Evolutionary conservation across 1,139 yeast species (phyloP), one percentile per base, ranked within the genome.

Genomic region (Magnusiomyces suaveolens): DNA sequence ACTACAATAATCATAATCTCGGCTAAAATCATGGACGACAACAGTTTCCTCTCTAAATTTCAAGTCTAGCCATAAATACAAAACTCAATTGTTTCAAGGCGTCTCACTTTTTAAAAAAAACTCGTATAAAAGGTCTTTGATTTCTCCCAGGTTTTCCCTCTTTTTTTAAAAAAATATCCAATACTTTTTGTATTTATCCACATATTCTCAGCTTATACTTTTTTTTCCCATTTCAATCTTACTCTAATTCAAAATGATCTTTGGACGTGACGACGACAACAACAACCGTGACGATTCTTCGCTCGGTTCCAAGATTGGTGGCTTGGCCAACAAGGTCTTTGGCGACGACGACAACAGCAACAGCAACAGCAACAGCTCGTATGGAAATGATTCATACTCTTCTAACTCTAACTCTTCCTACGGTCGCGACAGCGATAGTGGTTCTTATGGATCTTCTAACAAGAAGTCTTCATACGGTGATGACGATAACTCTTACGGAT

Each of bases 371-470:
- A 36, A 36, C 41, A 36, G 41, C 41, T 36, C 41, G 16, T 36
- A 36, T n/a, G 41, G 41, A 36, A 36, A 36, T 18, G 18, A 36
- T 36, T 10, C 41, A 36, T n/a, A 36, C 41, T 36, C 18, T 36
- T 36, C 41, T 36, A 36, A n/a, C 18, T 36, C 41, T n/a, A 36
- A n/a, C 18, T 36, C 41, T 36, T 36, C 41, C 41, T 10, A 10
- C 18, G 41, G 41, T n/a, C 41, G 41, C 18, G 41, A 36, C 16
- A 36, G 18, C 18, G 41, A 36, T 36, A 36, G 41, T n/a, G 16
- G 18, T 24, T 56, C 58, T 12, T 54, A 53, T 54, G 60, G 60
- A 46, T 54, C 58, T 29, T 38, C 43, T 21, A 39, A 50, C 49
- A 36, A n/a, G 41, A 36, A 36, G 18, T 36, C 41, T 36, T 36